Conservation (phyloP, 345 rosid species). For the Lepidium aucheri region DNA sequence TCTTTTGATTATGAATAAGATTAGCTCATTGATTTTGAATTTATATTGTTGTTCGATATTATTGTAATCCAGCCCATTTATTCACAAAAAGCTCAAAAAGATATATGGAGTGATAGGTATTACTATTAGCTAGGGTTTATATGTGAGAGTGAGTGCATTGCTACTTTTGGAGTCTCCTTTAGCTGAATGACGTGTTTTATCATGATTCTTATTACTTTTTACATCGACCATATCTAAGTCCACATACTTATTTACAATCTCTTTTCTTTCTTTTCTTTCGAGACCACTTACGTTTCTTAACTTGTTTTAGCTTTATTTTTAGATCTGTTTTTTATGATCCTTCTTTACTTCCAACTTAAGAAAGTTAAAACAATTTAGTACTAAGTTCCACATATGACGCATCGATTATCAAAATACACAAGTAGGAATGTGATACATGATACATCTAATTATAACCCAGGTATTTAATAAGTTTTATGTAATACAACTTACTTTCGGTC, state of each 20-base stretch:
- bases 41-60: too few relatives aligned
- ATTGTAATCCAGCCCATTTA: too few relatives aligned
- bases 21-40: too few relatives aligned
- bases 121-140: slow-evolving; percentile 24
- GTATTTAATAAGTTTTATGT: too few relatives aligned
- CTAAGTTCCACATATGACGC: too few relatives aligned
- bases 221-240: slow-evolving; percentile 31
- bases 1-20: too few relatives aligned
- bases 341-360: not conserved
- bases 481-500: too few relatives aligned
- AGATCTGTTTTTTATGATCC: slow-evolving; percentile 7
- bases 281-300: not conserved
- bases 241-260: slow-evolving; percentile 2
- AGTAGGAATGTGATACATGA: too few relatives aligned
- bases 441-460: too few relatives aligned
- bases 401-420: too few relatives aligned
- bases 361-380: too few relatives aligned
- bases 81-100: too few relatives aligned
- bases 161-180: slow-evolving; percentile 19
- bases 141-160: slow-evolving; percentile 6
- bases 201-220: slow-evolving; percentile 14
- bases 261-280: not conserved
- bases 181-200: slow-evolving; percentile 8
- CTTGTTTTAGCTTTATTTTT: not conserved
- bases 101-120: not conserved